Percentiles rank a stretch among this genome's conserved stretches.
Conservation (phyloP, 2,329 filamentous ascomycete species). For the Metarhizium album region DNA sequence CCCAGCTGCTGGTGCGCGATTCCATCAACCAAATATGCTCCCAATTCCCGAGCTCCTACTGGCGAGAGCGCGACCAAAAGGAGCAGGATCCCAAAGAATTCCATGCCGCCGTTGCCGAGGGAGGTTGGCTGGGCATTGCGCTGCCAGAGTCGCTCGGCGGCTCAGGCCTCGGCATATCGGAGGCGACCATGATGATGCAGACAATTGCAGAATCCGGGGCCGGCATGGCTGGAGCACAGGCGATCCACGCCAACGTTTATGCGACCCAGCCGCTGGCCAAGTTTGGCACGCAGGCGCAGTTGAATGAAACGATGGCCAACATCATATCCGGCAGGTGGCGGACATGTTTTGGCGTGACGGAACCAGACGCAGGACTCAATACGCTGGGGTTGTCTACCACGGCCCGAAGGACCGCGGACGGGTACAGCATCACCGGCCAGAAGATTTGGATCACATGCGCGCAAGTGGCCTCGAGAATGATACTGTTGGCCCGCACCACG, state of each 20-base stretch:
- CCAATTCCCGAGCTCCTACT: slow-evolving; percentile 64
- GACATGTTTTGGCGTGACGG: slow-evolving; percentile 76
- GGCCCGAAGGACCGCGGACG: slow-evolving; percentile 43
- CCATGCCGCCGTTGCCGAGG: slow-evolving; percentile 61
- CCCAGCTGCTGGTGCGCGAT: slow-evolving; percentile 62
- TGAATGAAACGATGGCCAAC: slow-evolving; percentile 52
- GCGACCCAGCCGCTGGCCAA: slow-evolving; percentile 65
- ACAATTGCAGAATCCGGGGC: slow-evolving; percentile 69
- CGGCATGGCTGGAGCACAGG: slow-evolving; percentile 61
- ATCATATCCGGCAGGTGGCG: slow-evolving; percentile 63
- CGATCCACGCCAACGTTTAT: slow-evolving; percentile 58
- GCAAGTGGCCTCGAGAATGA: slow-evolving; percentile 74
- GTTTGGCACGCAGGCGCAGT: slow-evolving; percentile 58
- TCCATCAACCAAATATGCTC: slow-evolving; percentile 58
- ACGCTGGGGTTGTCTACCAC: slow-evolving; percentile 59
- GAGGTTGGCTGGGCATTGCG: slow-evolving; percentile 74
- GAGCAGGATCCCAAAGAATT: slow-evolving; percentile 65
- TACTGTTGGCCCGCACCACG: slow-evolving; percentile 68
- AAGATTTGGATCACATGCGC: slow-evolving; percentile 89
- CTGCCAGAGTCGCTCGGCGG: slow-evolving; percentile 66
- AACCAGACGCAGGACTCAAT: slow-evolving; percentile 70
- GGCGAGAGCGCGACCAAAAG: slow-evolving; percentile 61
- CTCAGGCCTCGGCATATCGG: slow-evolving; percentile 64
- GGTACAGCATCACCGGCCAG: slow-evolving; percentile 61
- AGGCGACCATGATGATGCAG: slow-evolving; percentile 82